Conservation (phyloP, 2,329 filamentous ascomycete species). For the Penicillium polonicum region DNA sequence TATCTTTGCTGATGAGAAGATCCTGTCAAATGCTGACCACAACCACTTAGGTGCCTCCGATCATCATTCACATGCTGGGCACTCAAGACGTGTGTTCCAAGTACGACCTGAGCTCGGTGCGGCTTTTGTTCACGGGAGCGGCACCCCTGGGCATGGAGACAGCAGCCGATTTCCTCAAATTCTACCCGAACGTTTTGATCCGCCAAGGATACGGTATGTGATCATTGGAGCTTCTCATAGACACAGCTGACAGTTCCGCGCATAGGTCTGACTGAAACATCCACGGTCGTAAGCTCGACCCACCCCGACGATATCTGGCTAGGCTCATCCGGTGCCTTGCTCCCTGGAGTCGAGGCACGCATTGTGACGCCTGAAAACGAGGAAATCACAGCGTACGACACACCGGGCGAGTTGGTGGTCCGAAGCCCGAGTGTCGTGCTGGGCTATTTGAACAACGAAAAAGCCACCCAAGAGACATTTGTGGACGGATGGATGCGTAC, state of each 20-base stretch:
- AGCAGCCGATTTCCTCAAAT: constrained; percentile 59
- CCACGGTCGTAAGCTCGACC: constrained; percentile 66
- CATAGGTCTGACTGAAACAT: constrained; percentile 71
- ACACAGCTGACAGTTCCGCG: not conserved
- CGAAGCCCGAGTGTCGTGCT: constrained; percentile 74
- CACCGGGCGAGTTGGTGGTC: constrained; percentile 76
- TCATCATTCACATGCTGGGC: constrained; percentile 73
- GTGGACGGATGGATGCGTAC: constrained; percentile 78
- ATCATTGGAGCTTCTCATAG: not conserved
- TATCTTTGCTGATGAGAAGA: not conserved
- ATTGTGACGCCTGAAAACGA: constrained; percentile 66
- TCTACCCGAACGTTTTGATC: constrained; percentile 65
- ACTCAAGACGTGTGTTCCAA: constrained; percentile 60
- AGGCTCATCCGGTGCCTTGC: constrained; percentile 69
- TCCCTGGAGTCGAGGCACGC: constrained; percentile 65
- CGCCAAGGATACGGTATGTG: constrained; percentile 68
- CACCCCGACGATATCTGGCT: constrained; percentile 61
- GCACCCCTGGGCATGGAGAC: constrained; percentile 75
- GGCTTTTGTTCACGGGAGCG: constrained; percentile 68
- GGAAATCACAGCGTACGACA: constrained; percentile 69
- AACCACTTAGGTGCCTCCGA: constrained; percentile 65
- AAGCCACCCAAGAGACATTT: constrained; percentile 79
- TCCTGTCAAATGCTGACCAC: not conserved
- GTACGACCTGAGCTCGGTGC: constrained; percentile 70
- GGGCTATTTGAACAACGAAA: constrained; percentile 83